phyloP scores from a whole-genome alignment of 352 stramenopile species.

The Globisporangium camurandrum region DNA sequence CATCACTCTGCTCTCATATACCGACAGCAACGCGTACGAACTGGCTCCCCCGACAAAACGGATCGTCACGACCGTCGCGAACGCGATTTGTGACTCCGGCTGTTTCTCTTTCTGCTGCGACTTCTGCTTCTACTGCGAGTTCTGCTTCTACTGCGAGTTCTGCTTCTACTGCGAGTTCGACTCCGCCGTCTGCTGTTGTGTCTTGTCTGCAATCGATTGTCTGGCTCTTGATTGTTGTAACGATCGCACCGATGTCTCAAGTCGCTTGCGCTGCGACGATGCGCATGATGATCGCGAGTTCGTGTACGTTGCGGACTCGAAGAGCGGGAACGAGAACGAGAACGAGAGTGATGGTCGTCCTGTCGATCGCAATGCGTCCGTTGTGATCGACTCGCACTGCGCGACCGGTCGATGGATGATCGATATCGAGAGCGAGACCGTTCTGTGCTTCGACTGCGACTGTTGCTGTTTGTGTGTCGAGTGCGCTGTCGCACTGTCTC shows the following conservation, averaged over 20 bases:
- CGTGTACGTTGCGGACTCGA: background rate
- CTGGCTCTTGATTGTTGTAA: too few species aligned
- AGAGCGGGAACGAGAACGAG: background rate
- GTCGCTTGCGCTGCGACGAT: too few species aligned
- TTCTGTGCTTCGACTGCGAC: too few species aligned
- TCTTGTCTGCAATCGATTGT: too few species aligned
- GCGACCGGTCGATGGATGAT: background rate
- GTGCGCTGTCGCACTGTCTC: background rate
- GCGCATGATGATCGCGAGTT: background rate
- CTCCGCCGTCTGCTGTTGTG: too few species aligned
- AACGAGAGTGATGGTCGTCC: background rate
- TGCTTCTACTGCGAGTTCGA: slow-evolving; percentile 3
- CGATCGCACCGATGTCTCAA: too few species aligned
- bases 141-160: slow-evolving; percentile 11
- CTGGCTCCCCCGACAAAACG: too few species aligned
- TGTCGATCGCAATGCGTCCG: background rate
- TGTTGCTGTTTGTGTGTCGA: too few species aligned
- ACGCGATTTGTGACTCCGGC: background rate
- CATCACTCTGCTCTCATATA: too few species aligned
- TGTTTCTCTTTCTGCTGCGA: slow-evolving; percentile 6
- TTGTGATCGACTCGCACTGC: background rate
- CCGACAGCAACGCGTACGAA: too few species aligned
- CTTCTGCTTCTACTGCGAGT: slow-evolving; percentile 5
- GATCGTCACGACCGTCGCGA: too few species aligned
- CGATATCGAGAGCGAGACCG: too few species aligned